phyloP scores from a whole-genome alignment of 176 grass and related monocot genomes.

The Aegilops speltoides region DNA sequence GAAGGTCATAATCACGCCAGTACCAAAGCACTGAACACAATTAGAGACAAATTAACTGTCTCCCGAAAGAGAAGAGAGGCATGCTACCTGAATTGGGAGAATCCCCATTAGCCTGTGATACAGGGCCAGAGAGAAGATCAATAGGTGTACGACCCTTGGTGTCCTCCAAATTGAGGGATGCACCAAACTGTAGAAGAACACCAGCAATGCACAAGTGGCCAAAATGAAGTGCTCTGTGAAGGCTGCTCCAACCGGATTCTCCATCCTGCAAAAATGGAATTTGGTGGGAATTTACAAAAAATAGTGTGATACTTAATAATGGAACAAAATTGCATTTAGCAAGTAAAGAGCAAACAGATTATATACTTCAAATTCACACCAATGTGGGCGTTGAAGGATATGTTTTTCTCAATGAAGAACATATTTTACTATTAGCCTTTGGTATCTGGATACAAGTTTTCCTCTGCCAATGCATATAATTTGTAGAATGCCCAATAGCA shows the following conservation, averaged over 20 bases:
- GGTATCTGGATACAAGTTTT: not conserved
- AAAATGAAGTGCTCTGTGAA: slow-evolving; percentile 98
- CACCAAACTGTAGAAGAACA: slow-evolving; percentile 78
- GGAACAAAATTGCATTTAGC: not conserved
- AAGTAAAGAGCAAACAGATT: slow-evolving; percentile 11
- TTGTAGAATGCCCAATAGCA: not conserved
- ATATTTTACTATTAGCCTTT: not conserved
- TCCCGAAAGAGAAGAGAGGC: slow-evolving; percentile 26
- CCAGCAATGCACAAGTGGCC: slow-evolving; percentile 83
- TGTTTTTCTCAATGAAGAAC: not conserved
- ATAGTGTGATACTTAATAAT: not conserved
- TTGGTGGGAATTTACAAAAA: slow-evolving; percentile 6
- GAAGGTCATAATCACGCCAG: slow-evolving; percentile 6
- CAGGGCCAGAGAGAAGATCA: slow-evolving; percentile 90
- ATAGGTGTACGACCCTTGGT: slow-evolving; percentile 79
- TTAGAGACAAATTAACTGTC: slow-evolving; percentile 13
- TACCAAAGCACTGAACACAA: slow-evolving; percentile 7
- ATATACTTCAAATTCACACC: not conserved
- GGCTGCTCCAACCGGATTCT: slow-evolving; percentile 97
- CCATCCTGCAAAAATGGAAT: slow-evolving; percentile 64
- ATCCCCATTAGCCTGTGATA: slow-evolving; percentile 64
- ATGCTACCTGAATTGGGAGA: slow-evolving; percentile 71
- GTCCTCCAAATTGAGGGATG: slow-evolving; percentile 88
- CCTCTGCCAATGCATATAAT: not conserved
- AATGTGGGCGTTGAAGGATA: not conserved